Evolutionary conservation across 148 eudicot species (phyloP), one percentile per base, ranked within the genome.

Genomic region (Cornus florida): DNA sequence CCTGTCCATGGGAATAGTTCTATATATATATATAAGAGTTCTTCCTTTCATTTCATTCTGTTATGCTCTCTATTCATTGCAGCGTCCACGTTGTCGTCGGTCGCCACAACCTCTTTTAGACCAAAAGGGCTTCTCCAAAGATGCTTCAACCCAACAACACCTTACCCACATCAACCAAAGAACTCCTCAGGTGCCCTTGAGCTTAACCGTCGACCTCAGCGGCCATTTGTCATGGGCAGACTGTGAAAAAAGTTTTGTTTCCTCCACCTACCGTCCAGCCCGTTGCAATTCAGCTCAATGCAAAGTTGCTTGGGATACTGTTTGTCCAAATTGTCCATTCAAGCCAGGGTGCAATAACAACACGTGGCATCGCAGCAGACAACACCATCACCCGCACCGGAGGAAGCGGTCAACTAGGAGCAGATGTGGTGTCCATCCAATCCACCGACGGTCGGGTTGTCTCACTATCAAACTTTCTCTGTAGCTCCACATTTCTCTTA

Each of bases 241-340:
- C 70, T 86, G 91, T 17, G 88, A 87, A 22, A 20, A 50, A 5
- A 62, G 46, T 46, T 87, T 84, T 77, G 64, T 67, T 53, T 84
- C 89, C 35, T 82, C 97, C 72, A 80, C 89, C 2, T 87, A 83
- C 80, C 81, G 78, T 19, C 84, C 87, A 0, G 85, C 84, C 57
- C 84, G 70, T 0, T 91, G 94, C 82, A 70, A 69, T 71, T 85
- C 94, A 8, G 82, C 93, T 2, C 83, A 83, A 38, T 93, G 97
- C 88, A 74, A 80, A 2, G 80, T 87, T 0, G 92, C 82, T 0
- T 32, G 70, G 11, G 35, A 82, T 31, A 13, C 3, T 0, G 5
- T 7, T 5, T 87, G 90, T 50, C 70, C 23, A 10, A 23, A 72
- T 11, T 77, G 85, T 73, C 20, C 8, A 2, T 13, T 71, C 0